Evolutionary conservation across 2,329 filamentous ascomycete species (phyloP).

Genomic region (Gliomastix tumulicola): DNA sequence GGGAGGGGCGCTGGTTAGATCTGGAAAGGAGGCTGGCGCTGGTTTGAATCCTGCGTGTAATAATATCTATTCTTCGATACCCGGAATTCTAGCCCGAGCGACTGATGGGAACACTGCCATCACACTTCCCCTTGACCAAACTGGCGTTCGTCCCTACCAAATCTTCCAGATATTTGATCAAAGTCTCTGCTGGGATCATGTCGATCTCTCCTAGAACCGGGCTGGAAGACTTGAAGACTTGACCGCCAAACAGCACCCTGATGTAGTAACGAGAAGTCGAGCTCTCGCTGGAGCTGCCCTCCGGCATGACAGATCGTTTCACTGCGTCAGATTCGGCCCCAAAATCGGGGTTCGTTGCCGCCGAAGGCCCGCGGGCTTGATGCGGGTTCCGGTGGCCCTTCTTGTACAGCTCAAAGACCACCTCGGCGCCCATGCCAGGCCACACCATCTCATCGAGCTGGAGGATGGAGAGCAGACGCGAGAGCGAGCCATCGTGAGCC

Average conservation of each 20-base stretch:
- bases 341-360: conserved; percentile 10
- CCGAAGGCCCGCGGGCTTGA: conserved; percentile 9
- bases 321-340: conserved; percentile 12
- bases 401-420: conserved; percentile 68
- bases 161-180: conserved; percentile 66
- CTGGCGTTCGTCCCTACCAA: conserved; percentile 51
- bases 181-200: conserved; percentile 59
- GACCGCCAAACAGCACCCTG: conserved; percentile 65
- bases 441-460: conserved; percentile 74
- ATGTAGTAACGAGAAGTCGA: conserved; percentile 50
- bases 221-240: conserved; percentile 59
- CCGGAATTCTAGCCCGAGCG: too few species aligned
- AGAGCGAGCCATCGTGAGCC: conserved; percentile 71
- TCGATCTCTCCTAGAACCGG: conserved; percentile 62
- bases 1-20: conserved; percentile 70
- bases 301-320: conserved; percentile 1
- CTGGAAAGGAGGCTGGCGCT: too few species aligned
- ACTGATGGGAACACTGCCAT: too few species aligned
- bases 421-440: conserved; percentile 76
- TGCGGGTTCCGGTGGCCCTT: conserved; percentile 16
- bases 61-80: too few species aligned
- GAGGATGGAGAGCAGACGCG: conserved; percentile 59
- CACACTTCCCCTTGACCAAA: conserved; percentile 29
- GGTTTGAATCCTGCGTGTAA: too few species aligned
- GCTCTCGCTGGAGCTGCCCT: conserved; percentile 5